Percentiles rank a stretch among this genome's conserved stretches.
phyloP scores from a whole-genome alignment of 306 rosid genomes.

The Trifolium subterraneum region DNA sequence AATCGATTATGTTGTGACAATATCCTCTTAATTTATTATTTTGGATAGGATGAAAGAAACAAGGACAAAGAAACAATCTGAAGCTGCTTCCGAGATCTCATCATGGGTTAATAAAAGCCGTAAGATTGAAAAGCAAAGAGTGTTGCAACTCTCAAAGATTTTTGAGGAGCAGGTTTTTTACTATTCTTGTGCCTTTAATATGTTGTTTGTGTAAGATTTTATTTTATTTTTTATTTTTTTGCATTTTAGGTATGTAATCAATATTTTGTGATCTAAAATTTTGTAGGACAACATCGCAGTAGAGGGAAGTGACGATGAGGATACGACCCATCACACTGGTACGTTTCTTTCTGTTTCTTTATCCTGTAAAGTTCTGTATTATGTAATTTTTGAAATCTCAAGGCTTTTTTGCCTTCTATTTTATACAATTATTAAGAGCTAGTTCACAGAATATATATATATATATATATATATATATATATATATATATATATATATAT shows the following conservation, averaged over 20 bases:
- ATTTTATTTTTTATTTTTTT: neutral
- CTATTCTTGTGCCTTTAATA: neutral
- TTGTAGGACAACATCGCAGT: slow-evolving; percentile 78
- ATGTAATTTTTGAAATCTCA: neutral
- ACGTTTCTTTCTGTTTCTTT: slow-evolving; percentile 36
- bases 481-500: no score
- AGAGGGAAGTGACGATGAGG: slow-evolving; percentile 87
- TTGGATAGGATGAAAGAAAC: slow-evolving; percentile 76
- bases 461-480: no score
- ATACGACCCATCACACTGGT: slow-evolving; percentile 56
- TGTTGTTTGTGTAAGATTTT: slow-evolving; percentile 14
- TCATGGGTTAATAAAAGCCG: slow-evolving; percentile 89
- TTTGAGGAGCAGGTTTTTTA: slow-evolving; percentile 89
- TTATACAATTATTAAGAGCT: neutral
- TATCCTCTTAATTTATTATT: slow-evolving; percentile 11
- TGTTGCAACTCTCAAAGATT: slow-evolving; percentile 76
- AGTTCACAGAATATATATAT: no score
- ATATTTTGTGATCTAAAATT: slow-evolving; percentile 33
- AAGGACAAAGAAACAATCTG: slow-evolving; percentile 72
- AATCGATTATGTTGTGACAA: slow-evolving; percentile 29
- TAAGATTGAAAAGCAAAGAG: slow-evolving; percentile 77
- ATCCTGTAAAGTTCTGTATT: neutral
- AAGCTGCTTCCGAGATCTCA: slow-evolving; percentile 69
- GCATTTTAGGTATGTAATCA: slow-evolving; percentile 31
- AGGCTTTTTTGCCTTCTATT: neutral